Evolutionary conservation across 768 basidiomycete genomes (phyloP), one percentile per base, ranked within the genome.

Genomic region (Tulasnella sp.): DNA sequence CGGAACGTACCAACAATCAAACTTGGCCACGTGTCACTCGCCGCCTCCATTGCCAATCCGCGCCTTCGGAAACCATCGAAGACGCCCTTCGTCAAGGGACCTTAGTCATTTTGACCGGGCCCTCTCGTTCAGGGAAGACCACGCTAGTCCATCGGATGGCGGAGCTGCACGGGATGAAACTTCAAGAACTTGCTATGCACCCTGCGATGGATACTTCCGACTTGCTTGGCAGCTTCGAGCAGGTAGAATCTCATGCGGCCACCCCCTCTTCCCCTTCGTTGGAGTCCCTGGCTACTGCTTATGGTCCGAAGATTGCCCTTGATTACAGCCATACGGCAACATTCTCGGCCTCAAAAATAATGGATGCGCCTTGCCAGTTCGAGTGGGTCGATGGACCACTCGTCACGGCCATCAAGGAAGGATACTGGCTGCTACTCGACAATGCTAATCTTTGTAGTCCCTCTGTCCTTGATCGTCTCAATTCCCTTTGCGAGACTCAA

Each of bases 381-480:
- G 86, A 88, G 65, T 99, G 96, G 96, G 75, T 92, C 2, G 94
- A 99, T 67, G 96, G 96, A 0, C 89, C 92, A 7, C 74, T 99
- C 27, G 74, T 96, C 46, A 76, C 72, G 45, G 92, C 96, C 1
- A 80, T 98, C 73, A 87, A 83, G 66, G 70, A 74, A 8, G 96
- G 96, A 2, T 75, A 84, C 63, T 98, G 96, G 93, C 71, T 94
- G 42, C 71, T 96, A 41, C 76, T 99, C 54, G 90, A 96, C 62
- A 84, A 82, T 55, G 93, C 96, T 41, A 99, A 99, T 65, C 75
- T 92, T 15, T 99, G 96, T 71, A 93, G 80, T 60, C 83, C 94
- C 1, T 94, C 96, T 11, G 91, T 99, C 14, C 79, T 99, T 19
- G 96, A 99, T 70, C 80, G 96, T 34, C 79, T 99, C 37, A 99